Evolutionary conservation across 768 basidiomycete species (phyloP).

Genomic region (Serendipita sp.): DNA sequence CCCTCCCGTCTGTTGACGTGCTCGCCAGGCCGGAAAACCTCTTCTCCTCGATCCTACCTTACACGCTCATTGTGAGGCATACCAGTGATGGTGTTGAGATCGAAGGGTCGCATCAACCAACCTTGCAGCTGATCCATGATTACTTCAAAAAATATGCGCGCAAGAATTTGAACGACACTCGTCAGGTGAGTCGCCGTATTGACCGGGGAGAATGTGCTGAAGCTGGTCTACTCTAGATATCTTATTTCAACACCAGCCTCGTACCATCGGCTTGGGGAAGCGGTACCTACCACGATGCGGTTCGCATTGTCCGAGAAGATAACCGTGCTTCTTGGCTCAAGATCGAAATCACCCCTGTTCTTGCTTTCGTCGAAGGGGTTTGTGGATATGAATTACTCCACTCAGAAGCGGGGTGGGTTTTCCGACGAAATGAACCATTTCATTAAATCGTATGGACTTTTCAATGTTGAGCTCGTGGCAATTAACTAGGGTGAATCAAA

Average conservation of each 20-base stretch:
- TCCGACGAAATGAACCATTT: background rate
- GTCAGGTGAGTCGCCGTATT: background rate
- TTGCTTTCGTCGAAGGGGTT: conserved; percentile 1
- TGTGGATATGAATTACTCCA: background rate
- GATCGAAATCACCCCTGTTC: background rate
- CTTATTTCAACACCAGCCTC: background rate
- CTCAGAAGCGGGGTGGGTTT: background rate
- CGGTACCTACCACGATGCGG: background rate
- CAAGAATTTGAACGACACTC: conserved; percentile 1
- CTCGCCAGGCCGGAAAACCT: background rate
- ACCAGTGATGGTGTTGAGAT: background rate
- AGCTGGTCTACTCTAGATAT: background rate
- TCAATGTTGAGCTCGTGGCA: background rate
- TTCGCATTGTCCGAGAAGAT: background rate
- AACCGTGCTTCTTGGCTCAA: background rate
- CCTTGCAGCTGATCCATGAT: background rate
- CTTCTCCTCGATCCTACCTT: background rate
- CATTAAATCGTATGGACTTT: background rate
- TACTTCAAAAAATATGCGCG: background rate
- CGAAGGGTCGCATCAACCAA: background rate
- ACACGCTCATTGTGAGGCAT: background rate
- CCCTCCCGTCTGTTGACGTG: background rate
- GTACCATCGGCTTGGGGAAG: background rate
- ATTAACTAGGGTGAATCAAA: conserved; percentile 18
- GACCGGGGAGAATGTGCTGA: background rate